These are phyloP conservation scores for Pseudogymnoascus sp. DNA, from an alignment of 2,329 filamentous ascomycete genomes.

Conservation along the genomic window DNA sequence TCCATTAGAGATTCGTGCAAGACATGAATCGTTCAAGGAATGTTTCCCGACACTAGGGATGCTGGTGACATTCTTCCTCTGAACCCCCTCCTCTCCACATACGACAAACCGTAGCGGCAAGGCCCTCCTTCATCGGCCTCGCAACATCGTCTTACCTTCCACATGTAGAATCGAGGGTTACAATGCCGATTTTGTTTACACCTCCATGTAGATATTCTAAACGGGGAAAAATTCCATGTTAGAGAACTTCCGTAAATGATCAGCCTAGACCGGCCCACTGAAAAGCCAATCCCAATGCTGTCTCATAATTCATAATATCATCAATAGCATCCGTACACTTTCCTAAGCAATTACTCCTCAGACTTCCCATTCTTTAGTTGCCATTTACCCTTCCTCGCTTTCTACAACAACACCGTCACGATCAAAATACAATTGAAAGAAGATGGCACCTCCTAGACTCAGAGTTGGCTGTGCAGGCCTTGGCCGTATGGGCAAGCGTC, in stretches of 20 bases:
- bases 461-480: conserved; percentile 42
- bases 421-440: neutral
- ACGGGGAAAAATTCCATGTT: neutral
- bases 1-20: neutral
- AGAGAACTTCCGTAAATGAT: neutral
- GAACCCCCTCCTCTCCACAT: neutral
- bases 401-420: neutral
- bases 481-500: conserved; percentile 44
- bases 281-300: neutral
- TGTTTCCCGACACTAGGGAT: neutral
- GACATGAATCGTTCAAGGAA: neutral
- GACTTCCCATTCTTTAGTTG: neutral
- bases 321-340: neutral
- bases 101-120: neutral
- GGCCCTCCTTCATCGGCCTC: neutral
- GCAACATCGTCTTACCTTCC: neutral
- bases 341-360: neutral
- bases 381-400: neutral
- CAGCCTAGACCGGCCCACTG: neutral
- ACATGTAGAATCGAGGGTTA: neutral
- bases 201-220: neutral
- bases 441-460: conserved; percentile 25
- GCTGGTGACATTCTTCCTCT: neutral
- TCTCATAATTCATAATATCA: neutral
- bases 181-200: neutral